Percentiles rank a stretch among this genome's conserved stretches.
Conservation (phyloP, 176 grass and related monocot genomes). For the Saccharum officinarum region DNA sequence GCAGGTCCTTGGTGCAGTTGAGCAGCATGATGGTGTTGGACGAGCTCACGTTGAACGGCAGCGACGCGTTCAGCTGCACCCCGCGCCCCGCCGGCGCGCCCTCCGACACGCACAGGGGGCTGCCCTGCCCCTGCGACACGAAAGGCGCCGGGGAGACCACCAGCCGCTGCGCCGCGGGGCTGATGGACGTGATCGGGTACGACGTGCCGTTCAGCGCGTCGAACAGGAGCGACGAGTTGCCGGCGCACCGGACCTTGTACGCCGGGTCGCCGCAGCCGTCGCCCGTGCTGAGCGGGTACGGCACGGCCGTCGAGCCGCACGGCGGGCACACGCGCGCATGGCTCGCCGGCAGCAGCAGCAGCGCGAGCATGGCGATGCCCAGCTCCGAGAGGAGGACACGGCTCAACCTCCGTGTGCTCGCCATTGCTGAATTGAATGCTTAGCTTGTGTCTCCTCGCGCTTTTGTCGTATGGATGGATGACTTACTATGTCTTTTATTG, state of each 20-base stretch:
- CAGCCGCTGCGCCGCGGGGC: constrained; percentile 50
- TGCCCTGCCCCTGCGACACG: not conserved
- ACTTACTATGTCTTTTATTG: not conserved
- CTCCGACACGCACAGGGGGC: constrained; percentile 42
- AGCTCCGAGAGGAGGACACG: not conserved
- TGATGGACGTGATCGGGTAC: constrained; percentile 60
- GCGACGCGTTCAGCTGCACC: constrained; percentile 55
- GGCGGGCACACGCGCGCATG: constrained; percentile 50
- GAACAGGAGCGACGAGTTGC: constrained; percentile 51
- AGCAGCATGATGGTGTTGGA: constrained; percentile 78
- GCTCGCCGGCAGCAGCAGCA: not conserved
- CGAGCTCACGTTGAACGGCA: constrained; percentile 74
- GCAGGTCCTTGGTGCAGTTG: constrained; percentile 58
- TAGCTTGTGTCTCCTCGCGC: not conserved
- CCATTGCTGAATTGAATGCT: constrained; percentile 19
- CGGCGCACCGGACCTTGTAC: constrained; percentile 65
- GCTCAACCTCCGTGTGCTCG: not conserved
- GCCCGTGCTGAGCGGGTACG: constrained; percentile 74
- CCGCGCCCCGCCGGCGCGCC: constrained; percentile 37
- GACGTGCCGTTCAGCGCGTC: constrained; percentile 62
- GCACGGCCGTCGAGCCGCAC: constrained; percentile 62
- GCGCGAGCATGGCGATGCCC: not conserved
- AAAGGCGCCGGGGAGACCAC: constrained; percentile 46
- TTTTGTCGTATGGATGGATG: not conserved
- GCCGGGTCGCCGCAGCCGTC: constrained; percentile 62